A percentile compares a stretch with the other conserved stretches of the same genome.
These are phyloP conservation scores for Xylaria nigripes DNA, from an alignment of 495 filamentous ascomycete species.

Conservation along the genomic window DNA sequence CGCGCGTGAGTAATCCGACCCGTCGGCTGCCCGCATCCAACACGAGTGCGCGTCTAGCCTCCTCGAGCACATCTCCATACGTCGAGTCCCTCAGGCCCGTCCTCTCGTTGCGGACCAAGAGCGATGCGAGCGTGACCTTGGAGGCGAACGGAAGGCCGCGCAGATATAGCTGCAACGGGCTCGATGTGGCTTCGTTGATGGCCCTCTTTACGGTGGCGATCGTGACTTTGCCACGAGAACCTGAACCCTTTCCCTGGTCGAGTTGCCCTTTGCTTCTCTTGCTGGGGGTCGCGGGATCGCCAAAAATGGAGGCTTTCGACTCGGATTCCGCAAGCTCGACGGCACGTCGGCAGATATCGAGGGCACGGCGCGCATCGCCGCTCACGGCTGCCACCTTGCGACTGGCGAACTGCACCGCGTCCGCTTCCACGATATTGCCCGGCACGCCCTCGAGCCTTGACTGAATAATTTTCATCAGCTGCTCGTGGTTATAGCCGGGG, in stretches of 20 bases:
- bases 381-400: conserved; percentile 95
- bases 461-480: conserved; percentile 95
- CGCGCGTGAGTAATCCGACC: conserved; percentile 20
- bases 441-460: conserved; percentile 80
- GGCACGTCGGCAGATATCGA: conserved; percentile 92
- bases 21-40: conserved; percentile 49
- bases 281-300: conserved; percentile 34
- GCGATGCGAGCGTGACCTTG: conserved; percentile 76
- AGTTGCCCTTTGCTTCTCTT: conserved; percentile 23
- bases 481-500: conserved; percentile 92
- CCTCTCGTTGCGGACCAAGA: conserved; percentile 67
- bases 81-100: conserved; percentile 82
- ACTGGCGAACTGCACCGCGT: conserved; percentile 93
- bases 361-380: conserved; percentile 82
- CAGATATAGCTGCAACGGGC: conserved; percentile 81
- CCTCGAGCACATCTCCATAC: conserved; percentile 84
- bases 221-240: conserved; percentile 55
- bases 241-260: conserved; percentile 10
- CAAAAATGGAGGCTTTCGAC: conserved; percentile 24
- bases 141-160: conserved; percentile 69
- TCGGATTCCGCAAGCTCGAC: conserved; percentile 91
- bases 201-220: conserved; percentile 89
- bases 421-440: conserved; percentile 81
- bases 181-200: conserved; percentile 89
- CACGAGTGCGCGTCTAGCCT: conserved; percentile 64